Evolutionary conservation across 2,329 filamentous ascomycete genomes (phyloP).

Genomic region (Beauveria sp.): DNA sequence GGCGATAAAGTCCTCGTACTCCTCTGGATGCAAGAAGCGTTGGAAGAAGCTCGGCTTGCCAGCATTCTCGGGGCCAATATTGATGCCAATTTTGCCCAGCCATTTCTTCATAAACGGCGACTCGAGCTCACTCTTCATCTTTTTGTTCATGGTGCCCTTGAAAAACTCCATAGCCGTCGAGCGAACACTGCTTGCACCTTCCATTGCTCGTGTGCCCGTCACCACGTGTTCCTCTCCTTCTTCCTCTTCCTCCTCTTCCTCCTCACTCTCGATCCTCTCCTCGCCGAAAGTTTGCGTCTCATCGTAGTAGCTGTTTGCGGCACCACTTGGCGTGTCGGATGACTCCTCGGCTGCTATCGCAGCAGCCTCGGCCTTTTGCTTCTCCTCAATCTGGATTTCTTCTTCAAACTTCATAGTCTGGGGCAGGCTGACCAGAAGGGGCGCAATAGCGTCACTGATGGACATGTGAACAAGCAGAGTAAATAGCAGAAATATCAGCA

Average conservation of each 20-base stretch:
- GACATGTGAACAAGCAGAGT: constrained; percentile 68
- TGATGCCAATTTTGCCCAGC: constrained; percentile 21
- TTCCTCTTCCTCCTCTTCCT: constrained; percentile 24
- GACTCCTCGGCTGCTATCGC: constrained; percentile 19
- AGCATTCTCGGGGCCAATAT: constrained; percentile 19
- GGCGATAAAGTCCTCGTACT: constrained; percentile 63
- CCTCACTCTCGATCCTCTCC: constrained; percentile 7
- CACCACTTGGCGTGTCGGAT: constrained; percentile 16
- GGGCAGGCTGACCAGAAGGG: constrained; percentile 72
- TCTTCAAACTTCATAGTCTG: constrained; percentile 57
- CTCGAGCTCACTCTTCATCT: constrained; percentile 19
- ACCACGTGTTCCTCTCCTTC: constrained; percentile 18
- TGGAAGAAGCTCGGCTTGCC: constrained; percentile 44
- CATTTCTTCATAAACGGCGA: constrained; percentile 22
- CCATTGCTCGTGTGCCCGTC: constrained; percentile 23
- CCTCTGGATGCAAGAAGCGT: constrained; percentile 71
- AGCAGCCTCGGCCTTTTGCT: constrained; percentile 35
- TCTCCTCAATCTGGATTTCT: constrained; percentile 35
- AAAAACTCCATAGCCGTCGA: constrained; percentile 26
- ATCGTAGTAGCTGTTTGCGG: constrained; percentile 30
- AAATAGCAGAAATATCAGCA: constrained; percentile 69
- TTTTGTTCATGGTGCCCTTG: constrained; percentile 30
- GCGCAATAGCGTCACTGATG: constrained; percentile 65
- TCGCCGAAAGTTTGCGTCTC: constrained; percentile 14
- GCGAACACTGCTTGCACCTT: constrained; percentile 30